Evolutionary conservation across 2,329 filamentous ascomycete species (phyloP).

Genomic region (Pestalotiopsis sp.): DNA sequence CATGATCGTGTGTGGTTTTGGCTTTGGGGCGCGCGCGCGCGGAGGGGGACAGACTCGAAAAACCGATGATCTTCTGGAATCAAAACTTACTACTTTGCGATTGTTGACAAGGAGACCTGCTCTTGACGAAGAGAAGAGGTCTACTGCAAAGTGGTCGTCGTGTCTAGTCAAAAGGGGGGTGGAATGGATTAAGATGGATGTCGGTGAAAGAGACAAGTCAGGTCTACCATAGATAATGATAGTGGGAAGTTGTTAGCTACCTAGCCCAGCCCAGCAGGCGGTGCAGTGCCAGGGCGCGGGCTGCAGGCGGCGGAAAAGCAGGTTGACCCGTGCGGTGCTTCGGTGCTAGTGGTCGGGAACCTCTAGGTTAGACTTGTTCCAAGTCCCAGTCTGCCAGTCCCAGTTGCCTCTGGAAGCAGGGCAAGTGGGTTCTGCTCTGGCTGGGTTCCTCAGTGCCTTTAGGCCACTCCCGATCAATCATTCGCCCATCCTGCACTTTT

Average conservation of each 20-base stretch:
- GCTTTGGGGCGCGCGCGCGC: constrained; percentile 1
- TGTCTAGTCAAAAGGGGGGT: constrained; percentile 28
- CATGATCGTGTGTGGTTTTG: constrained; percentile 1
- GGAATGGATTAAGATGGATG: constrained; percentile 21
- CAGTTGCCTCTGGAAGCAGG: too few species aligned
- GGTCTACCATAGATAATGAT: constrained; percentile 6
- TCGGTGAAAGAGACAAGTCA: constrained; percentile 30
- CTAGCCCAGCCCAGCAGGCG: neutral
- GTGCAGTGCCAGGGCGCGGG: neutral
- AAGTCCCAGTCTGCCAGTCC: too few species aligned
- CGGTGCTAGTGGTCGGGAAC: neutral
- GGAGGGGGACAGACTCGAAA: neutral
- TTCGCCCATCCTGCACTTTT: too few species aligned
- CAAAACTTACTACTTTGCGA: constrained; percentile 27
- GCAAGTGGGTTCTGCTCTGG: neutral
- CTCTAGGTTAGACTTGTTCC: too few species aligned
- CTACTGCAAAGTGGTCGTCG: constrained; percentile 25
- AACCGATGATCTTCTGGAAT: neutral
- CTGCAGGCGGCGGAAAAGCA: neutral
- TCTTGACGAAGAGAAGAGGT: constrained; percentile 32
- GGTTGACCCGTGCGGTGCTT: neutral
- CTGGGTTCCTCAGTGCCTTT: neutral
- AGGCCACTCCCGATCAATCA: neutral
- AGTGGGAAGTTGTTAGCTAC: constrained; percentile 2
- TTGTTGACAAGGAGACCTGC: constrained; percentile 33